These are phyloP conservation scores for Rhizophagus prolifer DNA, from an alignment of 192 early-diverging fungal genomes.

Conservation along the genomic window DNA sequence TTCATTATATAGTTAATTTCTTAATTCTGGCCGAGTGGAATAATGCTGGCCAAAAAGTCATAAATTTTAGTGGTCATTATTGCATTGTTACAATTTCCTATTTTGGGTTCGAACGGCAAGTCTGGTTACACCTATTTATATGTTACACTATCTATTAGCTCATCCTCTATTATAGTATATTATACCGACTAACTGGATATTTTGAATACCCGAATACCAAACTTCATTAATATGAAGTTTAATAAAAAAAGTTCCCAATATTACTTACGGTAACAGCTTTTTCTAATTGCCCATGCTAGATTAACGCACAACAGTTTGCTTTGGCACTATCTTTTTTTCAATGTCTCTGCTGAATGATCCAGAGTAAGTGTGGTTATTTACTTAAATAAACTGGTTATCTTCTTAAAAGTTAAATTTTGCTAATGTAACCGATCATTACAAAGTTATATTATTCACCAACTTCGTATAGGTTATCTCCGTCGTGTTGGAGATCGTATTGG, in stretches of 20 bases:
- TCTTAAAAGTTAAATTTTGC: neutral
- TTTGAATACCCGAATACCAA: neutral
- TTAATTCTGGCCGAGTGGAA: too few species aligned
- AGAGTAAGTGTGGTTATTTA: slow-evolving; percentile 21
- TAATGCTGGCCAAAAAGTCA: too few species aligned
- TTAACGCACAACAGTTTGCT: neutral
- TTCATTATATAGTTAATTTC: too few species aligned
- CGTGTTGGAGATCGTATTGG: slow-evolving; percentile 70
- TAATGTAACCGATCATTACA: neutral
- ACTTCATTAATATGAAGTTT: neutral
- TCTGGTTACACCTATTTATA: too few species aligned
- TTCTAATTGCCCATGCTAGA: slow-evolving; percentile 11
- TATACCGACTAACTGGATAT: neutral
- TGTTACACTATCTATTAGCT: too few species aligned
- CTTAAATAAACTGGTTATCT: neutral
- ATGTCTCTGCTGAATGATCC: slow-evolving; percentile 32
- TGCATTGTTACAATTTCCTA: too few species aligned
- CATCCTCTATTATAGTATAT: too few species aligned
- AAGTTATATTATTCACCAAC: slow-evolving; percentile 69
- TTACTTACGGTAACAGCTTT: neutral
- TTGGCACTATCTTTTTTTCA: slow-evolving; percentile 15
- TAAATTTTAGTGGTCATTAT: too few species aligned
- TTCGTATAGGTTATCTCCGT: slow-evolving; percentile 69
- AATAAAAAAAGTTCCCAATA: neutral
- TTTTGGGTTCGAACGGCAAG: too few species aligned